These are phyloP conservation scores for Anisodus acutangulus DNA, from an alignment of 257 asterid species.

Conservation along the genomic window DNA sequence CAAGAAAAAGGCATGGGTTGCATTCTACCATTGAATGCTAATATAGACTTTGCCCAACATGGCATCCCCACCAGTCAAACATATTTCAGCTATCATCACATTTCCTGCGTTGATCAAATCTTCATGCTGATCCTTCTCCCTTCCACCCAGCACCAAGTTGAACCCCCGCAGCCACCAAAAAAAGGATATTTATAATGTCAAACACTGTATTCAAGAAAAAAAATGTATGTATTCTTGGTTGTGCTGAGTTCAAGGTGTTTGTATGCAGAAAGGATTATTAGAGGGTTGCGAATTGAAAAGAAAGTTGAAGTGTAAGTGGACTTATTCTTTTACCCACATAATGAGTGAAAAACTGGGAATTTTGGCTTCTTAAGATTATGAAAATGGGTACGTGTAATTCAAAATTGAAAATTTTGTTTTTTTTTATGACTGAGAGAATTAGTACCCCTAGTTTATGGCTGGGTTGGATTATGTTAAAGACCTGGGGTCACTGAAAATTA, in stretches of 20 bases:
- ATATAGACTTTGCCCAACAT: slow-evolving; percentile 72
- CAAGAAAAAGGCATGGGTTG: slow-evolving; percentile 64
- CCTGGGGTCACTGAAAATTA: neutral
- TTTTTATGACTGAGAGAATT: neutral
- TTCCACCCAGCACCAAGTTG: slow-evolving; percentile 12
- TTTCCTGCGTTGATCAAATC: slow-evolving; percentile 62
- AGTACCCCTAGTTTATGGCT: neutral
- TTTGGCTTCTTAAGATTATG: neutral
- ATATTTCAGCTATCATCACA: slow-evolving; percentile 37
- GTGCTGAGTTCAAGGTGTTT: neutral
- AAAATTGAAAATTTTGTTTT: neutral
- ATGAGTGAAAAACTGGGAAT: neutral
- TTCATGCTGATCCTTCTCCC: slow-evolving; percentile 60
- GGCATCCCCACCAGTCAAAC: slow-evolving; percentile 30
- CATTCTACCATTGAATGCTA: slow-evolving; percentile 67
- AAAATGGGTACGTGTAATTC: neutral
- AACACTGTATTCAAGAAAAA: neutral
- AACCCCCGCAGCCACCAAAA: neutral
- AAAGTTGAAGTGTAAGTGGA: neutral
- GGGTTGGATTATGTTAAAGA: neutral
- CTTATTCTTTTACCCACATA: slow-evolving; percentile 5
- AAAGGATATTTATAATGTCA: neutral
- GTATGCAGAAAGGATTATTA: neutral
- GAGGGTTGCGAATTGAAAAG: neutral
- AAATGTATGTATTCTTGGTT: neutral